These are phyloP conservation scores for Gossypium davidsonii DNA, from an alignment of 441 rosid species.

Conservation along the genomic window DNA sequence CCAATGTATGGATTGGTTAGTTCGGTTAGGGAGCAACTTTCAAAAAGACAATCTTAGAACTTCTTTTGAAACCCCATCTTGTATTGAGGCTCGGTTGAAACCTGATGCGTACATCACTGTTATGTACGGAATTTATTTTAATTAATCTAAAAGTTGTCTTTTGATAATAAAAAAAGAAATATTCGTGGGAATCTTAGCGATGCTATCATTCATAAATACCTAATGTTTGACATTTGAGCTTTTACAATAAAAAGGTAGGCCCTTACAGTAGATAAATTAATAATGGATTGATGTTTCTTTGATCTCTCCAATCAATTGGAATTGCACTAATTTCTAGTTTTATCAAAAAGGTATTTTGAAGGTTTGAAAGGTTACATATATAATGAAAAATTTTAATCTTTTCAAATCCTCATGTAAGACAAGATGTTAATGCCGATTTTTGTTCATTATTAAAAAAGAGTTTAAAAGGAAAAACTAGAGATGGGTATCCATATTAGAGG, in stretches of 20 bases:
- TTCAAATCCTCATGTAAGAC: neutral
- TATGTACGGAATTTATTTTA: no score
- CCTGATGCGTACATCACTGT: no score
- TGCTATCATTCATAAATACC: neutral
- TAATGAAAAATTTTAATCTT: neutral
- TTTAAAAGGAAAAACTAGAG: neutral
- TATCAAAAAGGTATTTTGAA: neutral
- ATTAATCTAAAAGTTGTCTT: no score
- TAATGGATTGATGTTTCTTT: neutral
- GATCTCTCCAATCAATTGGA: neutral
- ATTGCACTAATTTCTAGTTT: neutral
- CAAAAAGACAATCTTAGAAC: no score
- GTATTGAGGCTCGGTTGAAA: no score
- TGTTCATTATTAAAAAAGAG: neutral
- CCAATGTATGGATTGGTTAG: no score
- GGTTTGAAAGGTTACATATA: neutral
- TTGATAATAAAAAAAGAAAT: neutral
- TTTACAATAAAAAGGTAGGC: neutral
- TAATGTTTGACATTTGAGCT: neutral
- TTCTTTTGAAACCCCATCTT: no score
- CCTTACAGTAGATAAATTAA: neutral
- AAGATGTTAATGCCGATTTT: neutral
- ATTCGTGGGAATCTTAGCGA: neutral
- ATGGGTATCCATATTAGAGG: neutral
- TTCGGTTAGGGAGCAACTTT: no score